Percentiles rank a stretch among this genome's conserved stretches.
These are phyloP conservation scores for Penicillium sp. DNA, from an alignment of 2,329 filamentous ascomycete species.

Conservation along the genomic window DNA sequence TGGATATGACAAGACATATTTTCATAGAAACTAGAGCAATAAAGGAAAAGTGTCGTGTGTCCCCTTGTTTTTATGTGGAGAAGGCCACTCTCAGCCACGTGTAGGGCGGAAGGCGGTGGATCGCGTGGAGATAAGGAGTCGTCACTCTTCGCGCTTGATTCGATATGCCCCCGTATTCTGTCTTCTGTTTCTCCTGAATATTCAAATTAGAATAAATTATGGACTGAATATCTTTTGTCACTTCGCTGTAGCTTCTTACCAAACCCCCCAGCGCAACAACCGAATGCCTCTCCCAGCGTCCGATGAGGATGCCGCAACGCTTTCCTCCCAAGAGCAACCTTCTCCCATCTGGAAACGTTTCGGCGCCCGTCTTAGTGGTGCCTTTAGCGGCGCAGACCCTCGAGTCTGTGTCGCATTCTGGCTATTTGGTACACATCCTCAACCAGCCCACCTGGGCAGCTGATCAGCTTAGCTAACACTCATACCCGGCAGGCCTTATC, in stretches of 20 bases:
- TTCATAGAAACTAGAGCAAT: conserved; percentile 13
- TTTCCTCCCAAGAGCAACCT: conserved; percentile 49
- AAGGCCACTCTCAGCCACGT: not conserved
- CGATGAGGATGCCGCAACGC: conserved; percentile 29
- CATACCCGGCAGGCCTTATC: conserved; percentile 66
- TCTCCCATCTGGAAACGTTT: conserved; percentile 75
- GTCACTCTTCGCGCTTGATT: conserved; percentile 9
- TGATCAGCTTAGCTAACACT: conserved; percentile 1
- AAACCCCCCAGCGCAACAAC: conserved; percentile 12
- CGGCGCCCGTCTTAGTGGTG: conserved; percentile 60
- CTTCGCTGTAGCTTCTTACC: conserved; percentile 3
- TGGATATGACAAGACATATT: conserved; percentile 5
- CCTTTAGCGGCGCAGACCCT: conserved; percentile 67
- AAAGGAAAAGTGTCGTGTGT: conserved; percentile 8
- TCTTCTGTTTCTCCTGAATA: not conserved
- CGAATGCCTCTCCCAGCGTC: conserved; percentile 28
- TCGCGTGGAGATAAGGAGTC: conserved; percentile 7
- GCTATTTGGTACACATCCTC: conserved; percentile 71
- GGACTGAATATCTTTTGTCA: not conserved
- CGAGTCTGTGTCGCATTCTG: conserved; percentile 81
- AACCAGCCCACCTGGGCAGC: conserved; percentile 15
- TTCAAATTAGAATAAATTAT: not conserved
- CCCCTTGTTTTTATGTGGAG: not conserved
- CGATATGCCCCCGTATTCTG: not conserved
- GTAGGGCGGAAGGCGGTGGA: conserved; percentile 8